Percentiles rank a stretch among this genome's conserved stretches.
Conservation (phyloP, 192 early-diverging fungal species). For the Coemansia sp. region DNA sequence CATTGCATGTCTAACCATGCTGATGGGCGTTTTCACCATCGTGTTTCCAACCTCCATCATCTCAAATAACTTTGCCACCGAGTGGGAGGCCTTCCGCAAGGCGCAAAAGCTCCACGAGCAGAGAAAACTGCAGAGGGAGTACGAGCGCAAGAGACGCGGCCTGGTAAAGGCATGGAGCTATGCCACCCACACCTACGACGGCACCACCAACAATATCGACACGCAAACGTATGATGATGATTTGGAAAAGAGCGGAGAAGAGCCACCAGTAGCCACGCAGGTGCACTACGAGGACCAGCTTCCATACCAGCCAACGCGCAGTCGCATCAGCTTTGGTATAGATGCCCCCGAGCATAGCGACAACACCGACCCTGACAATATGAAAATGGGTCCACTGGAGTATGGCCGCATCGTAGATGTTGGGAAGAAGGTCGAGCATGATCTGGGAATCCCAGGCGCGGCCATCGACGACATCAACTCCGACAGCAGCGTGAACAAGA, state of each 20-base stretch:
- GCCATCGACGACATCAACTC: slow-evolving; percentile 17
- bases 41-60: slow-evolving; percentile 61
- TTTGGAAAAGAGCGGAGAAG: not conserved
- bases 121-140: slow-evolving; percentile 26
- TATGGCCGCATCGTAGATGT: slow-evolving; percentile 35
- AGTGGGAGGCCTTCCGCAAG: slow-evolving; percentile 53
- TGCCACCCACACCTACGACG: slow-evolving; percentile 28
- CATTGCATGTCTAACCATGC: slow-evolving; percentile 54
- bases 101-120: slow-evolving; percentile 43
- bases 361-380: not conserved
- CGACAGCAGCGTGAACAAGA: slow-evolving; percentile 33
- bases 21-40: slow-evolving; percentile 57
- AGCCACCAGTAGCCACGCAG: not conserved
- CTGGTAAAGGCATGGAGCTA: slow-evolving; percentile 24
- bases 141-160: slow-evolving; percentile 23
- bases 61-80: slow-evolving; percentile 56
- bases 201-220: slow-evolving; percentile 1
- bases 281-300: slow-evolving; percentile 6
- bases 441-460: slow-evolving; percentile 41
- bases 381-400: slow-evolving; percentile 34
- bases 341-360: not conserved
- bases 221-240: not conserved
- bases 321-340: not conserved
- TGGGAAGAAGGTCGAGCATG: slow-evolving; percentile 28
- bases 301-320: not conserved